Evolutionary conservation across 2,329 filamentous ascomycete species (phyloP), one percentile per base, ranked within the genome.

Genomic region (Alternaria hordeiaustralica): DNA sequence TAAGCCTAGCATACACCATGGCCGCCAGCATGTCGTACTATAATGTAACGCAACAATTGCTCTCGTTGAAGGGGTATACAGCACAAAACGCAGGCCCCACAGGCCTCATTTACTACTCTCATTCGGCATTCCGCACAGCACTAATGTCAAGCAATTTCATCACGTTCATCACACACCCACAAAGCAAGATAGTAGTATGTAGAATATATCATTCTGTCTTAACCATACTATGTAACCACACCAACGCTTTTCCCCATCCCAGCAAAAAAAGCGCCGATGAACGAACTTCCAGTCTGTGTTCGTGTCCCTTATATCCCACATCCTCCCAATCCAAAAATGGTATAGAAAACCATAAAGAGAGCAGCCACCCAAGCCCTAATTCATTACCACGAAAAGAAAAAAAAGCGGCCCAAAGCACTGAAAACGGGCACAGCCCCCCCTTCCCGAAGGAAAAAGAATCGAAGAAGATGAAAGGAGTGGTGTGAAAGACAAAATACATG

Each of bases 271-370:
- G 28, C 30, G 49, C 49, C 54, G 26, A 45, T 21, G 41, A 45
- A 28, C 25, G 54, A 56, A 56, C 41, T 18, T 56, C 23, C 25
- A 45, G 10, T 56, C 25, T 56, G 54, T 56, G 41, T 56, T 44
- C 33, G 53, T 45, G 12, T 56, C 21, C 25, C 41, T 11, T 11
- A 53, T 25, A 23, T 30, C 30, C 28, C 20, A 36, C 13, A n/a
- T 30, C 21, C 33, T 12, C 2, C 49, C 49, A 13, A 53, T 53
- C n/a, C 49, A 13, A 53, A 53, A 2, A 20, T 25, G n/a, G 7
- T 25, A 25, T 36, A 41, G 20, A 36, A 41, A 41, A 18, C 13
- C 33, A 46, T 25, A 53, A 51, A 51, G 18, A 53, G 33, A 41
- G 28, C 30, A 53, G 15, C 28, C 49, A 36, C 30, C 18, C 9